Evolutionary conservation across 805 yeast genomes (phyloP).

Genomic region (Wickerhamomyces queroliae): DNA sequence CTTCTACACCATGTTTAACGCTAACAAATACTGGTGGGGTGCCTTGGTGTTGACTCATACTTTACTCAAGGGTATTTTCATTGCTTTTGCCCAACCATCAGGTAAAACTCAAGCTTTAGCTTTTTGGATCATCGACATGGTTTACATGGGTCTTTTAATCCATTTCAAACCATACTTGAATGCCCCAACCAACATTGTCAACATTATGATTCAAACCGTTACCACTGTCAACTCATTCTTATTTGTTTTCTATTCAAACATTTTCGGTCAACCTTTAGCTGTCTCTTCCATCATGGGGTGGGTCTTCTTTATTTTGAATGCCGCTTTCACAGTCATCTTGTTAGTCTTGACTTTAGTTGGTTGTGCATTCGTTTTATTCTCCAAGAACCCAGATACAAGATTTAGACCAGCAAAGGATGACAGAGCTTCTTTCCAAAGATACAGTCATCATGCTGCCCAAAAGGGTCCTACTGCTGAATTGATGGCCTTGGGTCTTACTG

Average conservation of each 20-base stretch:
- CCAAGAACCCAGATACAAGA: slow-evolving; percentile 85
- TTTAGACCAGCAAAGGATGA: slow-evolving; percentile 89
- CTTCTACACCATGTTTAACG: slow-evolving; percentile 84
- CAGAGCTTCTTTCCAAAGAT: slow-evolving; percentile 79
- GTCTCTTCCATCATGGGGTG: slow-evolving; percentile 89
- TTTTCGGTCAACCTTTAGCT: slow-evolving; percentile 73
- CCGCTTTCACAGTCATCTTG: slow-evolving; percentile 76
- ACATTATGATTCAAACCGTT: slow-evolving; percentile 67
- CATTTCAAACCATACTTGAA: slow-evolving; percentile 72
- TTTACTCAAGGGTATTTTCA: slow-evolving; percentile 63
- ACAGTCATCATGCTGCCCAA: slow-evolving; percentile 23
- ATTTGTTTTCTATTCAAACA: slow-evolving; percentile 78
- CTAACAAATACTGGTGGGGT: slow-evolving; percentile 81
- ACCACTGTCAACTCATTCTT: slow-evolving; percentile 75
- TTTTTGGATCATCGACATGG: slow-evolving; percentile 69
- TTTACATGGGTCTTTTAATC: slow-evolving; percentile 59
- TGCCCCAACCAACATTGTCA: slow-evolving; percentile 72
- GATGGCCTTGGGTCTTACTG: slow-evolving; percentile 74
- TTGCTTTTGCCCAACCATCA: slow-evolving; percentile 71
- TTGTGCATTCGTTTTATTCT: slow-evolving; percentile 53
- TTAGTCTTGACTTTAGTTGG: slow-evolving; percentile 66
- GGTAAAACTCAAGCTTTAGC: slow-evolving; percentile 81
- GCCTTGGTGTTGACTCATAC: slow-evolving; percentile 53
- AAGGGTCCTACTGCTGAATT: slow-evolving; percentile 42
- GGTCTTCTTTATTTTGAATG: slow-evolving; percentile 82